Base-by-base conservation (phyloP, 1,139 yeast genomes). In the Taphrina sp. region DNA sequence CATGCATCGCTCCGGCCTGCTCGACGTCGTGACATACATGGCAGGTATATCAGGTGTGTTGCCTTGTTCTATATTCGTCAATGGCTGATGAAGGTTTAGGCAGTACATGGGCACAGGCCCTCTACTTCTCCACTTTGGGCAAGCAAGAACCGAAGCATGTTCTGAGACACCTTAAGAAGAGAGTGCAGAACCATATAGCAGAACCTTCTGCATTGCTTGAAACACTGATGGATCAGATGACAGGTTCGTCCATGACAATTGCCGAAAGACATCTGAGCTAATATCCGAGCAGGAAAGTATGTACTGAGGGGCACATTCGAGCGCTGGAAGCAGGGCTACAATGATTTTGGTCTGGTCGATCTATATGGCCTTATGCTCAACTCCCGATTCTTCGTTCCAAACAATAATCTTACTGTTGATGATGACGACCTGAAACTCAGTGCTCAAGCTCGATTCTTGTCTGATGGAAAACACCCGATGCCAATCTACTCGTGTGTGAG, bases 401-500 rank as follows among this genome's bases (percentile, higher is more conserved):
- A 52, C 35, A 46, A 55, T 22, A 58, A 43, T 28, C 26, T 38
- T 26, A 34, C 46, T 20, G 42, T 62, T 8, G 57, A 56, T 23
- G 35, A 41, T 16, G 59, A 57, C 19, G 31, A 46, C 34, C 54
- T 63, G 36, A 62, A 62, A 36, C 45, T 63, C 29, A 63, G 65
- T 20, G 34, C 35, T 8, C 65, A 63, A 39, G 45, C 61, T 5
- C 29, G 42, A 14, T 29, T 56, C 3, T 56, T 62, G 7, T 57
- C 53, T 28, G 45, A 58, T 31, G 65, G 65, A 7, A 57, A 47
- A 2, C 53, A 49, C 31, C 65, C 65, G 17, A 37, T 63, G 56
- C 65, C 65, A 16, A 61, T 63, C 20, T 63, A 62, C 29, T 60
- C 63, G 4, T 49, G 57, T 23, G 65, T 63, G 29, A 59, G 64